Evolutionary conservation across 176 grass and related monocot genomes (phyloP).

Genomic region (Urochloa ruziziensis): DNA sequence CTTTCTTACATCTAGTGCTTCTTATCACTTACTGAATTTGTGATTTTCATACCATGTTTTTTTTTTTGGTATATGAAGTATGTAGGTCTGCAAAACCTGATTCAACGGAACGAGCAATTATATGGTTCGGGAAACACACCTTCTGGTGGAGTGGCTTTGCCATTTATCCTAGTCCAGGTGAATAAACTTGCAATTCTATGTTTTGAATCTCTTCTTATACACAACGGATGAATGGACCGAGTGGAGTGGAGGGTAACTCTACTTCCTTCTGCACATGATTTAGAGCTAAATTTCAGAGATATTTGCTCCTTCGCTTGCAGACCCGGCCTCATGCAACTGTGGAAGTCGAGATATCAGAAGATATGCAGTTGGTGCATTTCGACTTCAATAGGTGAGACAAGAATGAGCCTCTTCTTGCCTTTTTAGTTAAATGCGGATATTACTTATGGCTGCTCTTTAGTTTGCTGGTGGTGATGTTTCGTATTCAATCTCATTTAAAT

Average conservation of each 20-base stretch:
- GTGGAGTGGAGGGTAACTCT: background rate
- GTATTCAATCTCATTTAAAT: background rate
- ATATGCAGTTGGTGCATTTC: constrained; percentile 97
- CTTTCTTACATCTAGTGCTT: constrained; percentile 11
- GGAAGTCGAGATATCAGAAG: constrained; percentile 99
- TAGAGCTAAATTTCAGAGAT: background rate
- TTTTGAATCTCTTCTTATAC: constrained; percentile 15
- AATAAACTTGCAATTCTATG: constrained; percentile 6
- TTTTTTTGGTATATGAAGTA: constrained; percentile 51
- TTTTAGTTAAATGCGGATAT: background rate
- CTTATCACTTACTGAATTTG: background rate
- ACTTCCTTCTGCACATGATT: background rate
- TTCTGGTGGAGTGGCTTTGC: constrained; percentile 85
- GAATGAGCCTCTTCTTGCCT: background rate
- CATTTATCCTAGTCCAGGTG: constrained; percentile 99
- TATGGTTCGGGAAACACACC: constrained; percentile 81
- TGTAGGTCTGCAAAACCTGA: constrained; percentile 82
- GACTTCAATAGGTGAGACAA: constrained; percentile 62
- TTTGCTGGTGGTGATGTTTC: background rate
- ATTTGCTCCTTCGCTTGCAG: constrained; percentile 38
- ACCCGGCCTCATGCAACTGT: constrained; percentile 96
- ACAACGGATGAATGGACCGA: background rate
- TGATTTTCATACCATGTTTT: constrained; percentile 19
- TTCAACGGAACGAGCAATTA: constrained; percentile 72
- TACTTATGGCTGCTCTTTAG: background rate